Base-by-base conservation (phyloP, 306 rosid genomes). In the Oxytropis ochrocephala region DNA sequence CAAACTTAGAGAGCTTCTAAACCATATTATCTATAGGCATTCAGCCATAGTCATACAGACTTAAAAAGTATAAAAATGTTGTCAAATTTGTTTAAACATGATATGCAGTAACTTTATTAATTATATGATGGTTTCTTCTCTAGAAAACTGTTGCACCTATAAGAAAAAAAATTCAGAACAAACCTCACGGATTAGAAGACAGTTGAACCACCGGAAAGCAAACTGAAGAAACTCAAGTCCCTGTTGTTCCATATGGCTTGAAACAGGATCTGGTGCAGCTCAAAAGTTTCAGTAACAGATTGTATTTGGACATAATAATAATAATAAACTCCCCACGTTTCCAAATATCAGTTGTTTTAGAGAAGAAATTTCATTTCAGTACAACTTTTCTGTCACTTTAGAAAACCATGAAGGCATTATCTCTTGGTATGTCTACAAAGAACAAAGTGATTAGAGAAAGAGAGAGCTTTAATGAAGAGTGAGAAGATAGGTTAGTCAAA, bases 181-280 rank as follows among this genome's bases (percentile, higher is more conserved):
- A 80, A 93, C 98, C 98, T 93, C 98, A 0, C 98, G 96, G 75
- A 93, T 93, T 73, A 93, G 79, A 70, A 93, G 96, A 85, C 98
- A 93, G 82, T 93, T 93, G 90, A 88, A 90, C 98, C 98, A 93
- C 63, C 98, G 94, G 83, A 93, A 93, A 78, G 98, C 97, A 83
- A 93, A 93, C 79, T 93, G 98, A 84, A 93, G 94, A 90, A 90
- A 93, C 42, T 93, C 98, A 70, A 93, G 81, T 66, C 97, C 98
- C 70, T 90, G 94, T 68, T 90, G 82, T 81, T 93, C 98, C 95
- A 93, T 78, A 73, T 93, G 98, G 83, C 82, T 90, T 74, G 97
- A 93, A 66, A 88, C 87, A 73, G 97, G 98, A 75, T 88, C 98
- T 93, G 78, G 62, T 7, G 50, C 70, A 80, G 69, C 59, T 54